Conservation (phyloP, 441 rosid species). For the Cnidoscolus chayamansa region DNA sequence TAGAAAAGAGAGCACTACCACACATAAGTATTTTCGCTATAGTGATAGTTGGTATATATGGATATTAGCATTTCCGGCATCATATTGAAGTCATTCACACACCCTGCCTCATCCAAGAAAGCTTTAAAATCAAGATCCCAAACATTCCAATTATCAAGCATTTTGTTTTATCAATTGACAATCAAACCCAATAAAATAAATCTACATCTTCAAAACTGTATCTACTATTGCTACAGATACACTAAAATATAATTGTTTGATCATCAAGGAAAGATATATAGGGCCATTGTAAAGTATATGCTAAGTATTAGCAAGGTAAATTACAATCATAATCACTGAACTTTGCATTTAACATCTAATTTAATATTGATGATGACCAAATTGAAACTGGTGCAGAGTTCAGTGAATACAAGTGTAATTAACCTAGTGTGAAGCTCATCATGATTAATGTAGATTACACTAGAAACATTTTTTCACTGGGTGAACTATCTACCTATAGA, state of each 20-base stretch:
- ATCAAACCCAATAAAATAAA: slow-evolving; percentile 4
- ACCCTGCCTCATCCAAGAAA: not conserved
- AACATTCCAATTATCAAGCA: not conserved
- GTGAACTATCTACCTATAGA: not conserved
- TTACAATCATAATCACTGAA: not conserved
- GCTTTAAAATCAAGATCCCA: not conserved
- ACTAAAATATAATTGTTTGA: not conserved
- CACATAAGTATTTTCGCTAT: not conserved
- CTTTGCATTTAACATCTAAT: not conserved
- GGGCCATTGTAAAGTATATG: not conserved
- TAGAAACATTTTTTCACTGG: not conserved
- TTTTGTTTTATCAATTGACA: not conserved
- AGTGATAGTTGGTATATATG: not conserved
- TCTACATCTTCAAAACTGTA: not conserved
- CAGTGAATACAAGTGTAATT: too few relatives aligned
- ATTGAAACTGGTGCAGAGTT: not conserved
- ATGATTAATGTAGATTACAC: not conserved
- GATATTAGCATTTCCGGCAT: not conserved
- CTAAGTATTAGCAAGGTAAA: not conserved
- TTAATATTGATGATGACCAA: not conserved
- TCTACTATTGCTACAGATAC: not conserved
- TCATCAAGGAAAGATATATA: not conserved
- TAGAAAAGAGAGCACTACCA: not conserved
- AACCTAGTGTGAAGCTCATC: not conserved
- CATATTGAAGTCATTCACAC: not conserved